Base-by-base conservation (phyloP, 2,329 filamentous ascomycete species). In the Cytospora leucostoma region DNA sequence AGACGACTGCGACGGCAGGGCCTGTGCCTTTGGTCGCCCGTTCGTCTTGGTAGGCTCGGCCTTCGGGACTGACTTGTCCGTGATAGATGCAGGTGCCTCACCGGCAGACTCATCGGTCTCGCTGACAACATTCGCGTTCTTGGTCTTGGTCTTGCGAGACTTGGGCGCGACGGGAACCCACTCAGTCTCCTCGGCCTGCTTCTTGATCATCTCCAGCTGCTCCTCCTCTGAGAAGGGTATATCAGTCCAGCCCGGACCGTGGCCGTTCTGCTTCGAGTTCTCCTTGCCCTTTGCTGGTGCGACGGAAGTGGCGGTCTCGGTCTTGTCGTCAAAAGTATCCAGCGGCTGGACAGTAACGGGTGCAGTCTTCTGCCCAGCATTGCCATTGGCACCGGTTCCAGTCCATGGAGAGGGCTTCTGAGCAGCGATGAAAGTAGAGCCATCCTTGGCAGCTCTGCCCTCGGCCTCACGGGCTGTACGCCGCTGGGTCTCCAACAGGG, bases 371-470 rank as follows among this genome's bases (percentile, higher is more conserved):
- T 75, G 68, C 61, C 75, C 77, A 79, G 80, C 82, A 52, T 75
- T 76, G 37, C 79, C 80, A 60, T 78, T 76, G 66, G 69, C 71
- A 50, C 70, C 74, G 60, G 80, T 79, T 56, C 72, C 74, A 49
- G 70, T 73, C 77, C 78, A 80, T 33, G 74, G 75, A 58, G 78
- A 79, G 62, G 74, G 70, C 59, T 76, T 72, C 60, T 74, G 70
- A 1, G 74, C 73, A 8, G 82, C 79, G 73, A 80, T 78, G 72
- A 84, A 88, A 63, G 80, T 75, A 17, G 84, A 87, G 51, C 93
- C 93, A 70, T 95, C 93, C 81, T 92, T 92, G 61, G 92, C 90
- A 52, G 91, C 82, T 69, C 91, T 87, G 66, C 93, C 93, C 75
- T 96, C 92, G 56, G 91, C 86, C 73, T 93, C 85, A 68, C 94